phyloP scores from a whole-genome alignment of 2,329 filamentous ascomycete species.

The Byssoonygena ceratinophila region DNA sequence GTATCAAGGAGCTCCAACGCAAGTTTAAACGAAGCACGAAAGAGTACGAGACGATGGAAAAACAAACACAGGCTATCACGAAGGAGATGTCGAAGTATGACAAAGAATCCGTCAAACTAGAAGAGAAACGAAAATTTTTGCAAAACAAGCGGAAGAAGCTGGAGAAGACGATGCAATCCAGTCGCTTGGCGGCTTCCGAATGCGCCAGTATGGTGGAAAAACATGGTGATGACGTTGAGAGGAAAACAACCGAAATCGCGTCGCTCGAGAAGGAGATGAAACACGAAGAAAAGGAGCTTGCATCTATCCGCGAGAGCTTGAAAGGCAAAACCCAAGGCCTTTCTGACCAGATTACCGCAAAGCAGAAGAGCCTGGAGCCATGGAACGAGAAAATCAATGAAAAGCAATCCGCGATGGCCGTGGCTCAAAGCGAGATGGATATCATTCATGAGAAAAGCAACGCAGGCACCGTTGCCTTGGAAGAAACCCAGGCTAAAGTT shows the following conservation, averaged over 20 bases:
- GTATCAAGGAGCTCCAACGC: conserved; percentile 82
- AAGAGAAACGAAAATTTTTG: conserved; percentile 95
- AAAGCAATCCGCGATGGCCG: conserved; percentile 85
- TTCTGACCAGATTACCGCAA: conserved; percentile 80
- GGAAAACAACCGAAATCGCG: conserved; percentile 61
- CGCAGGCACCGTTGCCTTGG: conserved; percentile 69
- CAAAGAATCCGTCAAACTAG: conserved; percentile 92
- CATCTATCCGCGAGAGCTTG: conserved; percentile 69
- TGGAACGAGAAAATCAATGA: conserved; percentile 97
- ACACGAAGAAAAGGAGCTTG: conserved; percentile 69
- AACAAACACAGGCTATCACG: conserved; percentile 63
- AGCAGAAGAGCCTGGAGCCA: conserved; percentile 88
- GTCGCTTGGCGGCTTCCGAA: conserved; percentile 62
- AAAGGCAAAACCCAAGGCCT: conserved; percentile 94
- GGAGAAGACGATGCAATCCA: conserved; percentile 72
- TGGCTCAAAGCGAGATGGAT: conserved; percentile 86
- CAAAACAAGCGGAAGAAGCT: conserved; percentile 86
- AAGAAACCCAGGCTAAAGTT: conserved; percentile 75
- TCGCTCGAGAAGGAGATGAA: conserved; percentile 66
- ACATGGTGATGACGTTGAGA: conserved; percentile 66
- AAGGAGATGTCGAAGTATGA: conserved; percentile 91
- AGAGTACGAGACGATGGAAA: conserved; percentile 72
- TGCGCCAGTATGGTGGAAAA: conserved; percentile 68
- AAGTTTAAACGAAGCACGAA: conserved; percentile 72
- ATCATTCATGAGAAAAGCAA: conserved; percentile 86